phyloP scores from a whole-genome alignment of 129 eudicot genomes.

The Heracleum sosnowskyi region DNA sequence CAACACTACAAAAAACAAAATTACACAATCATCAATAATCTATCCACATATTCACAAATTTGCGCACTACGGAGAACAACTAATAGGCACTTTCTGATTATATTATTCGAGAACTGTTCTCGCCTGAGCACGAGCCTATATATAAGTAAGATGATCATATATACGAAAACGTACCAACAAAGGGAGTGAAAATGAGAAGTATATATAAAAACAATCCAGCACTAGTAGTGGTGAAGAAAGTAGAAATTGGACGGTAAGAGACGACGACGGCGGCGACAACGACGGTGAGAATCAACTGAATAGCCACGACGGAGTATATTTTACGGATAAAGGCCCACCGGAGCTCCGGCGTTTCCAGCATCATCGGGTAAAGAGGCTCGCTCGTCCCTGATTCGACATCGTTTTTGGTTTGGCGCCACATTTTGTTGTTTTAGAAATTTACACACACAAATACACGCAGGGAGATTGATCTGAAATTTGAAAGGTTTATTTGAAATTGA shows the following conservation, averaged over 20 bases:
- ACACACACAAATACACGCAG: not conserved
- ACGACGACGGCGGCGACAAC: conserved; percentile 67
- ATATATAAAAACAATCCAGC: conserved; percentile 52
- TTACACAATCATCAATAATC: not conserved
- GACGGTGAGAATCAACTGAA: conserved; percentile 60
- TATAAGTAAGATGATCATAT: too few species aligned
- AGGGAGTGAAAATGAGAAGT: conserved; percentile 49
- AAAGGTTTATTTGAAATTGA: too few species aligned
- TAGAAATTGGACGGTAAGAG: conserved; percentile 33
- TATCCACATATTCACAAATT: too few species aligned
- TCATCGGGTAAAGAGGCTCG: conserved; percentile 56
- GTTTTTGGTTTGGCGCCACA: conserved; percentile 49
- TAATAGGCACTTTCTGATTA: not conserved
- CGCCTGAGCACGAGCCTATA: not conserved
- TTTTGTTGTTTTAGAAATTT: conserved; percentile 8
- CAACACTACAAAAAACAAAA: conserved; percentile 32
- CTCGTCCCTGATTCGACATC: conserved; percentile 50
- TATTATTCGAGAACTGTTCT: not conserved
- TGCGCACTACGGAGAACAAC: too few species aligned
- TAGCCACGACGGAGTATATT: conserved; percentile 47
- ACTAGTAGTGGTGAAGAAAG: conserved; percentile 40
- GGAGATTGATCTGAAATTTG: not conserved
- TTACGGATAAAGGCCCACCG: conserved; percentile 83
- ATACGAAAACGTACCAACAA: conserved; percentile 36
- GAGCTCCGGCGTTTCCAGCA: conserved; percentile 64